Evolutionary conservation across 176 grass and related monocot species (phyloP), one percentile per base, ranked within the genome.

Genomic region (Bothriochloa decipiens): DNA sequence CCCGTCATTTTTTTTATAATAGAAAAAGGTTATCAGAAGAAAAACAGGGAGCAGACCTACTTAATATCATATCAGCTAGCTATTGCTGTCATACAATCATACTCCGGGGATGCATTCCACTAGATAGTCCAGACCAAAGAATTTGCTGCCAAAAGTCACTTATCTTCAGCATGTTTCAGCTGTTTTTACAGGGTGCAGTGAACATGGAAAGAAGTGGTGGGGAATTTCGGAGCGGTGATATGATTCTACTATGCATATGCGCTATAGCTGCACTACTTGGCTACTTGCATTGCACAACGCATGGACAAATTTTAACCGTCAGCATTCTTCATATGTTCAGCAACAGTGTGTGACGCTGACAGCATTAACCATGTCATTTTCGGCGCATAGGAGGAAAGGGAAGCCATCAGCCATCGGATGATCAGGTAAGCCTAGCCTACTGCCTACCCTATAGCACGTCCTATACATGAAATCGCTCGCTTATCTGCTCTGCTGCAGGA

Each of bases 31-130:
- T 82, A 11, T 57, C 15, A 47, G 36, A 68, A 62, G 26, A 78
- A 68, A 90, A 65, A 80, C 36, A 74, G 79, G 73, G 80, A 67
- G 26, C 79, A 83, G 39, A 74, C 84, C 88, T 79, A 86, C 88
- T 70, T 57, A 71, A 26, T 68, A 82, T 82, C 68, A 65, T n/a
- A n/a, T n/a, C n/a, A n/a, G 15, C 20, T 53, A n/a, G 53, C 49
- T 29, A 60, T 76, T 74, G 71, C 23, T 65, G 11, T 16, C 53
- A 66, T 26, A 75, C 63, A n/a, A 15, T 20, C 53, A 66, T 27
- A 75, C 53, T 28, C 15, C 57, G 60, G 73, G 23, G 53, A 67
- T 50, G 8, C 32, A 60, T 78, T 36, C 25, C 36, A 14, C 18
- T 61, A 41, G 73, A 83, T 35, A 83, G 82, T 83, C 66, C 46